phyloP scores from a whole-genome alignment of 495 filamentous ascomycete genomes.

The Acidiella bohemica region DNA sequence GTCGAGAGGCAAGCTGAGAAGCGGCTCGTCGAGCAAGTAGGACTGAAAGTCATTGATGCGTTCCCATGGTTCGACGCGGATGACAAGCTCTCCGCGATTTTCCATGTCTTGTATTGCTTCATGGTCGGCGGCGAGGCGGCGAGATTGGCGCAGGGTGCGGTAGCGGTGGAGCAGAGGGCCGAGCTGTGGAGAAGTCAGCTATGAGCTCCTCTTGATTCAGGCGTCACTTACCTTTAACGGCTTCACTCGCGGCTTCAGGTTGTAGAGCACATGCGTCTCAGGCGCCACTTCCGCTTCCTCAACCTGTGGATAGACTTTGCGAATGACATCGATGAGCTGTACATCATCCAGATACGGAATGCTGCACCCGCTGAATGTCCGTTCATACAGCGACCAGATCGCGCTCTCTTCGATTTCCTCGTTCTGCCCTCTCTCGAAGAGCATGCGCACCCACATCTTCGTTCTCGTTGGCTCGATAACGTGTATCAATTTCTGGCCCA shows the following conservation, averaged over 20 bases:
- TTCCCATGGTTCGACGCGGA: background rate
- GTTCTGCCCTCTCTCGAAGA: background rate
- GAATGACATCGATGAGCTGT: background rate
- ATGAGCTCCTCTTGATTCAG: too few relatives aligned
- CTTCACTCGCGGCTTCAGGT: background rate
- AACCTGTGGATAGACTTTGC: background rate
- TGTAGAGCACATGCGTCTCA: background rate
- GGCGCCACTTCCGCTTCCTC: background rate
- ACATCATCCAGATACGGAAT: background rate
- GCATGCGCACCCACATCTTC: background rate
- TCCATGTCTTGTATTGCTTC: background rate
- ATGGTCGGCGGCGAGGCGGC: background rate
- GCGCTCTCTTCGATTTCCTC: background rate
- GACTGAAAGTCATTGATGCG: constrained; percentile 2
- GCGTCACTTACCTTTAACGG: background rate
- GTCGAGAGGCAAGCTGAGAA: constrained; percentile 1
- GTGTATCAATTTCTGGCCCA: background rate
- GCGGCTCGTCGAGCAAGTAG: background rate
- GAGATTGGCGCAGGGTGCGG: background rate
- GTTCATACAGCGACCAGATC: background rate
- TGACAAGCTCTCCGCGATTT: background rate
- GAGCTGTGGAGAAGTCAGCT: too few relatives aligned
- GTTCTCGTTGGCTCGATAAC: background rate
- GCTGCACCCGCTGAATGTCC: background rate
- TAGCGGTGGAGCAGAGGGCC: too few relatives aligned